Conservation (phyloP, 73 alveolate species). For the Symbiodinium natans region DNA sequence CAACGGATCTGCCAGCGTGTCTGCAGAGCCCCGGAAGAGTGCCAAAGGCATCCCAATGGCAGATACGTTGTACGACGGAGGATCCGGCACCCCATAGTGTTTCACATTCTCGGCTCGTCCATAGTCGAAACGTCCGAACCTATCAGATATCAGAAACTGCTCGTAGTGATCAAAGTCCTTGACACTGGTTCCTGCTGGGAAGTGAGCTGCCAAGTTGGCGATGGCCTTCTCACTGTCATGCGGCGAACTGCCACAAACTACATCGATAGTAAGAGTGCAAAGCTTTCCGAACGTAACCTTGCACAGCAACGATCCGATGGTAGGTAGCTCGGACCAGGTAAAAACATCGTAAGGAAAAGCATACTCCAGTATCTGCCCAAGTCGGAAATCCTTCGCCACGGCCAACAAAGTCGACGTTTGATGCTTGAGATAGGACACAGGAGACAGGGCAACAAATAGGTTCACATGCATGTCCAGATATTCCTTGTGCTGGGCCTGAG, state of each 20-base stretch:
- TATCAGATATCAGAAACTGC: conserved; percentile 60
- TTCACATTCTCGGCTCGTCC: conserved; percentile 53
- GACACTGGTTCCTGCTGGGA: conserved; percentile 86
- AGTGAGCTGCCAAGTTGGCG: conserved; percentile 72
- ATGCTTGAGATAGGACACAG: conserved; percentile 68
- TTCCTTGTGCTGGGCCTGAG: conserved; percentile 57
- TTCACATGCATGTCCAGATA: conserved; percentile 60
- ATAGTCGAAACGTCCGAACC: conserved; percentile 79
- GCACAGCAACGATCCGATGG: conserved; percentile 31
- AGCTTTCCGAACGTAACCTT: conserved; percentile 21
- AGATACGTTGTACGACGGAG: conserved; percentile 36
- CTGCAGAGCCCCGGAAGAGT: conserved; percentile 59
- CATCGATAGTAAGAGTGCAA: conserved; percentile 68
- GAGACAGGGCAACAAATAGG: conserved; percentile 77
- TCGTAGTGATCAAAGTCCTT: conserved; percentile 71
- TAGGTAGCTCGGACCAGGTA: conserved; percentile 84
- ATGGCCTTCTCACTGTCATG: conserved; percentile 44
- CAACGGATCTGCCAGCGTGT: conserved; percentile 71
- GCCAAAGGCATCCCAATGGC: conserved; percentile 28
- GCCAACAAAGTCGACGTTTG: conserved; percentile 46
- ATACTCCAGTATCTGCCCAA: conserved; percentile 44
- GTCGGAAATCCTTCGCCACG: conserved; percentile 31
- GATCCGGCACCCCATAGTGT: conserved; percentile 35
- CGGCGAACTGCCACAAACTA: conserved; percentile 52
- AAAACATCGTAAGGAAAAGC: conserved; percentile 67